Evolutionary conservation across 495 filamentous ascomycete species (phyloP), one percentile per base, ranked within the genome.

Genomic region (Umbilicaria muhlenbergii): DNA sequence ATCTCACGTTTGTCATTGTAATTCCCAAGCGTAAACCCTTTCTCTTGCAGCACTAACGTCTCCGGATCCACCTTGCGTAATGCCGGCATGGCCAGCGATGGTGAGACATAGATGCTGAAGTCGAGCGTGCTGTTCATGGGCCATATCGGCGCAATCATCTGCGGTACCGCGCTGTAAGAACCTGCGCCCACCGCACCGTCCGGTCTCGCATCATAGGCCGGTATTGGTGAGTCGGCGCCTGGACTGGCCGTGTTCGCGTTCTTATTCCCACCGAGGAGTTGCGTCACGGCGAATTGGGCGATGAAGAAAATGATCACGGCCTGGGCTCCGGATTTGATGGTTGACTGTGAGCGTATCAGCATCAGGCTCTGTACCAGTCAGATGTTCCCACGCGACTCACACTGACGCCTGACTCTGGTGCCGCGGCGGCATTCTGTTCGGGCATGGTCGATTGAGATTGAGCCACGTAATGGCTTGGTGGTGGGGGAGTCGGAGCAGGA

Each of bases 91-190:
- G 74, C 67, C 18, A 87, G 66, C 0, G 81, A 82, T 2, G 83
- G 72, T 5, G 83, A 83, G 37, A 95, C 73, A 55, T 89, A 91
- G 51, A 98, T 71, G 43, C 73, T 71, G 51, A 98, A 76, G 64
- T 98, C 91, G 48, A 98, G 53, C 34, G 73, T 60, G 52, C 75
- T 83, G 57, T 89, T 75, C 15, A 68, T 50, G 0, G 83, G 77
- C 91, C 91, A 98, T 55, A 96, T 89, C 5, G 92, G 86, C 11
- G 81, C 78, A 45, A 94, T 70, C 21, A 68, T 62, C 44, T 88
- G 76, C 19, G 91, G 89, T 41, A 91, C 64, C 16, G 68, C 59
- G 56, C 71, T 86, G 65, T 84, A 91, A 28, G 24, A 28, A 28
- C 70, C 55, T 34, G 76, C 70, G 42, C 79, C 76, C 16, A 69